Conservation (phyloP, 2,329 filamentous ascomycete species). For the Aspergillus ibericus region DNA sequence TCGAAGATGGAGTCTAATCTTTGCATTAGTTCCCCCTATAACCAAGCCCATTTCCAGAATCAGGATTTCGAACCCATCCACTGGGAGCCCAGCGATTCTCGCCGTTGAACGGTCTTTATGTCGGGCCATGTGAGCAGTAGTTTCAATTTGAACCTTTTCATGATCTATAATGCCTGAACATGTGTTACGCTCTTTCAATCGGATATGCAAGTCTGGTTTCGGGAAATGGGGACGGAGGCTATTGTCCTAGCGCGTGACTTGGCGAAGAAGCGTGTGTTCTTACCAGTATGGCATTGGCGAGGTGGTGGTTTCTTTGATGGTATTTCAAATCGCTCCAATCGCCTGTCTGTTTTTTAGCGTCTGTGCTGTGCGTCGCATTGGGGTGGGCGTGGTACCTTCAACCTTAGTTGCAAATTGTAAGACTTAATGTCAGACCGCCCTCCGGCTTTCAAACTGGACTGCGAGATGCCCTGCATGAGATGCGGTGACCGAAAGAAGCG, state of each 20-base stretch:
- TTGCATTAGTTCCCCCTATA: conserved; percentile 42
- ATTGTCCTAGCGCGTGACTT: neutral
- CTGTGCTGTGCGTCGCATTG: conserved; percentile 20
- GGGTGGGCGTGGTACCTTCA: conserved; percentile 18
- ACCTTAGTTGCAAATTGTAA: neutral
- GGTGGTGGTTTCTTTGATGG: conserved; percentile 6
- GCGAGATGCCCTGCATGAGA: neutral
- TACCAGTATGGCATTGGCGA: neutral
- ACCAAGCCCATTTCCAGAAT: conserved; percentile 49
- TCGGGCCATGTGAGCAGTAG: neutral
- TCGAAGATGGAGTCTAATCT: conserved; percentile 2
- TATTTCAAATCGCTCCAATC: neutral
- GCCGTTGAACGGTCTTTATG: conserved; percentile 22
- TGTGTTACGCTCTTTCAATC: conserved; percentile 2
- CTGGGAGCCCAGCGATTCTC: conserved; percentile 44
- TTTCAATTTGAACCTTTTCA: neutral
- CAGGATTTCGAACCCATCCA: conserved; percentile 48
- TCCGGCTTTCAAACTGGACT: neutral
- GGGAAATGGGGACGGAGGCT: neutral
- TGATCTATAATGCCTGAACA: conserved; percentile 2
- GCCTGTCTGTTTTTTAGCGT: conserved; percentile 18
- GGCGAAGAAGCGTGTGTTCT: conserved; percentile 3
- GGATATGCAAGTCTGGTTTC: conserved; percentile 4
- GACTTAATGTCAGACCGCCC: conserved; percentile 3
- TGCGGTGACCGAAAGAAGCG: neutral